These are phyloP conservation scores for Fraxinus velutina DNA, from an alignment of 305 asterid genomes.

Conservation along the genomic window DNA sequence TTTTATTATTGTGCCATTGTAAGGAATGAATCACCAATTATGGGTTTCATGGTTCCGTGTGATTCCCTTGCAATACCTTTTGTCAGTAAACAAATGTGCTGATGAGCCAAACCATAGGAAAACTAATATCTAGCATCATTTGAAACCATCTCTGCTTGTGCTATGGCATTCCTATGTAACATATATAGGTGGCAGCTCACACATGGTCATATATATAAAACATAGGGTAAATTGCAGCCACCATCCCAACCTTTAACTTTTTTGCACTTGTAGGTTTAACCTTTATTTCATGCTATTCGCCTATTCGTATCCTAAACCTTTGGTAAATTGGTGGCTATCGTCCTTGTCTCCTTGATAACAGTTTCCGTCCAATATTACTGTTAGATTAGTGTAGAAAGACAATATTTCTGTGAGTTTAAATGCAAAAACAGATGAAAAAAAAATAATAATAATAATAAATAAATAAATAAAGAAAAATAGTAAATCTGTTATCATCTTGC, in stretches of 20 bases:
- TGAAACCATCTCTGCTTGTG: background rate
- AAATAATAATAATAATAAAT: background rate
- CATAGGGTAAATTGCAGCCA: background rate
- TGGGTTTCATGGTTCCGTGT: background rate
- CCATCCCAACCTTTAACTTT: background rate
- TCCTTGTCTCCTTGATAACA: background rate
- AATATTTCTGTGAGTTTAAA: background rate
- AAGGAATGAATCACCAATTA: background rate
- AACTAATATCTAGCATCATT: background rate
- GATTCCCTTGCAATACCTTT: background rate
- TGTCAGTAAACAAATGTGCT: background rate
- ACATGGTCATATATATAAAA: background rate
- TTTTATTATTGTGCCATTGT: background rate
- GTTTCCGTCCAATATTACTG: background rate
- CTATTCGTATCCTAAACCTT: background rate
- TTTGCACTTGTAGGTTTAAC: background rate
- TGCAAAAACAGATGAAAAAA: background rate
- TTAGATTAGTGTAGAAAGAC: background rate
- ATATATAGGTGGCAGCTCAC: background rate
- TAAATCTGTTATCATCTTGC: background rate
- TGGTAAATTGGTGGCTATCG: background rate
- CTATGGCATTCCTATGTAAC: background rate
- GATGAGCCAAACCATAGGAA: background rate
- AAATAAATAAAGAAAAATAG: background rate
- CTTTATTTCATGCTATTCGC: background rate